Evolutionary conservation across 2,329 filamentous ascomycete genomes (phyloP).

Genomic region (Apiospora sp.): DNA sequence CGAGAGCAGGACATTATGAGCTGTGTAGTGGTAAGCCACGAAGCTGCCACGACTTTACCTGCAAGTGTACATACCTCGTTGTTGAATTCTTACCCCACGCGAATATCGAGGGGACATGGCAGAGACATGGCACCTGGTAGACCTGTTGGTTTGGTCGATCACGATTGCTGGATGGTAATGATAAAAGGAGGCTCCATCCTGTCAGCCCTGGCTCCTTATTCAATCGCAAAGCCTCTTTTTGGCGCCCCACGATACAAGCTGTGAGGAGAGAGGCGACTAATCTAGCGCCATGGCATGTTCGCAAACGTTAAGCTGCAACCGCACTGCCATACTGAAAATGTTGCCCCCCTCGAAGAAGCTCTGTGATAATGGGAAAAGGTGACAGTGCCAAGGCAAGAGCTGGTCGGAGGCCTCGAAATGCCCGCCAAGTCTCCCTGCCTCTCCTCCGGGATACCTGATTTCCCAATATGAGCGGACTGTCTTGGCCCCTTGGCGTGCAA

Average conservation of each 20-base stretch:
- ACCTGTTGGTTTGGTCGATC: slow-evolving; percentile 10
- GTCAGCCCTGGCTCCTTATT: neutral
- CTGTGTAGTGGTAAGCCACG: neutral
- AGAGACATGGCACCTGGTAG: neutral
- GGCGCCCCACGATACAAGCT: slow-evolving; percentile 5
- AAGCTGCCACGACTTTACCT: neutral
- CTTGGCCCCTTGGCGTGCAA: slow-evolving; percentile 6
- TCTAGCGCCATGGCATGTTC: slow-evolving; percentile 10
- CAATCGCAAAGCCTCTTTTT: neutral
- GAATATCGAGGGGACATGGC: neutral
- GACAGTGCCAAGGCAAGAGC: neutral
- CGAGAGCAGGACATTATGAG: neutral
- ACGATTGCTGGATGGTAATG: neutral
- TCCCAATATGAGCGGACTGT: neutral
- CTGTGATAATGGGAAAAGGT: neutral
- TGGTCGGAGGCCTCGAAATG: neutral
- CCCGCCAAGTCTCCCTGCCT: neutral
- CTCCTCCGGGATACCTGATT: neutral
- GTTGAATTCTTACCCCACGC: neutral
- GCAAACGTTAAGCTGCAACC: slow-evolving; percentile 6
- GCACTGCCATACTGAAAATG: neutral
- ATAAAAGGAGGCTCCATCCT: neutral
- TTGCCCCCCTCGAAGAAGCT: neutral
- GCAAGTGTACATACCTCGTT: neutral
- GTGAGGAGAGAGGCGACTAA: neutral